These are phyloP conservation scores for Jaltomata sinuosa DNA, from an alignment of 257 asterid genomes.

Conservation along the genomic window DNA sequence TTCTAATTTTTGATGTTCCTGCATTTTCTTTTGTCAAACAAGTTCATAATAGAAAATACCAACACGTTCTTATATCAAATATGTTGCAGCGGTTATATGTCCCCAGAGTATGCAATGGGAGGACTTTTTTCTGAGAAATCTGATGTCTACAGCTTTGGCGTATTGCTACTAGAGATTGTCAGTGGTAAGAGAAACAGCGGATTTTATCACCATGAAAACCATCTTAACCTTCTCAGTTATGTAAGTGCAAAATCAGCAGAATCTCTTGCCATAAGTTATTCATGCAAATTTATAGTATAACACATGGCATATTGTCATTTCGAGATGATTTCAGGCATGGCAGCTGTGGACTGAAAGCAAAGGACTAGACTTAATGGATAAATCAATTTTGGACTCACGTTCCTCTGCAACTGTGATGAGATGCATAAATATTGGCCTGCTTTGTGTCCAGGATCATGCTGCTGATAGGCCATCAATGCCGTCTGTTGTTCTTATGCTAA, in stretches of 20 bases:
- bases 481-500: too few relatives aligned
- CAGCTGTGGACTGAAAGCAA: slow-evolving; percentile 36
- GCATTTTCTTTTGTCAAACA: too few relatives aligned
- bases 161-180: slow-evolving; percentile 21
- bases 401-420: slow-evolving; percentile 11
- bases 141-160: slow-evolving; percentile 33
- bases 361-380: too few relatives aligned
- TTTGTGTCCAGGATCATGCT: too few relatives aligned
- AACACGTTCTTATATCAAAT: not conserved
- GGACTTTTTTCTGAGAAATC: slow-evolving; percentile 23
- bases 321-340: slow-evolving; percentile 43
- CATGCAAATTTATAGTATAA: not conserved
- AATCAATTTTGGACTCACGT: slow-evolving; percentile 3
- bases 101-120: slow-evolving; percentile 28
- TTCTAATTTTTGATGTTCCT: too few relatives aligned
- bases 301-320: not conserved
- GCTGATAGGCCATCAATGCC: too few relatives aligned
- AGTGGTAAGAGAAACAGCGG: slow-evolving; percentile 23
- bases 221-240: not conserved
- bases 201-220: slow-evolving; percentile 10
- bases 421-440: too few relatives aligned
- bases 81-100: slow-evolving; percentile 34
- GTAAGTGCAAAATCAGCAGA: not conserved
- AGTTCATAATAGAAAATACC: not conserved
- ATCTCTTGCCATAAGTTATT: not conserved